These are phyloP conservation scores for Arabidopsis suecica DNA, from an alignment of 345 rosid genomes.

Conservation along the genomic window DNA sequence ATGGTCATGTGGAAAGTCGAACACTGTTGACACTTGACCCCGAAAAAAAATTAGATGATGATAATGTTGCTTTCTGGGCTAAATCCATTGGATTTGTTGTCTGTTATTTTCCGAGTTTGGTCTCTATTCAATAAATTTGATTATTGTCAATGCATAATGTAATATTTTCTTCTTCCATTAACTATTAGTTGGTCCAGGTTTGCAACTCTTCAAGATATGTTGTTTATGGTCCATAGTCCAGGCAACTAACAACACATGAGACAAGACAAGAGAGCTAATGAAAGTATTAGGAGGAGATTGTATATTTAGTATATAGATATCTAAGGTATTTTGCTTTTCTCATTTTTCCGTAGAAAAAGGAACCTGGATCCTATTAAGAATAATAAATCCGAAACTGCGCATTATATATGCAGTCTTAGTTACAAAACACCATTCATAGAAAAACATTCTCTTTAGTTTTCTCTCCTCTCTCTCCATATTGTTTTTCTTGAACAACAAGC, in stretches of 20 bases:
- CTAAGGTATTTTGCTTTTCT: conserved; percentile 28
- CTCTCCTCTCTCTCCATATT: neutral
- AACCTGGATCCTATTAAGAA: conserved; percentile 27
- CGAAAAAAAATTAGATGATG: too few relatives aligned
- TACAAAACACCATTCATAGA: conserved; percentile 30
- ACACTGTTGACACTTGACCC: too few relatives aligned
- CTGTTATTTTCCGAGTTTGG: too few relatives aligned
- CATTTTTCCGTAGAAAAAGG: conserved; percentile 4
- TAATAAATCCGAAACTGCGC: conserved; percentile 4
- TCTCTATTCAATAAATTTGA: too few relatives aligned
- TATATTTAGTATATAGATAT: neutral
- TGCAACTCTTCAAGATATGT: too few relatives aligned
- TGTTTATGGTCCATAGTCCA: too few relatives aligned
- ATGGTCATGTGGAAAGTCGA: too few relatives aligned
- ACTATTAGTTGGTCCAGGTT: too few relatives aligned
- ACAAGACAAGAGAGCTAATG: neutral
- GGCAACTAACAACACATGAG: conserved; percentile 1
- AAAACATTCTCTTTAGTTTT: conserved; percentile 5
- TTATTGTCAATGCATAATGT: too few relatives aligned
- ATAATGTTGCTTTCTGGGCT: too few relatives aligned
- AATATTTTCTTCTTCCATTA: too few relatives aligned
- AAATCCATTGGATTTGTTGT: too few relatives aligned
- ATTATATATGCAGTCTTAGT: conserved; percentile 23
- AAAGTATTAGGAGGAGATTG: neutral
- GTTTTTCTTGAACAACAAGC: conserved; percentile 25